Percentiles rank a stretch among this genome's conserved stretches.
phyloP scores from a whole-genome alignment of 148 eudicot species.

The Vaccinium darrowii region DNA sequence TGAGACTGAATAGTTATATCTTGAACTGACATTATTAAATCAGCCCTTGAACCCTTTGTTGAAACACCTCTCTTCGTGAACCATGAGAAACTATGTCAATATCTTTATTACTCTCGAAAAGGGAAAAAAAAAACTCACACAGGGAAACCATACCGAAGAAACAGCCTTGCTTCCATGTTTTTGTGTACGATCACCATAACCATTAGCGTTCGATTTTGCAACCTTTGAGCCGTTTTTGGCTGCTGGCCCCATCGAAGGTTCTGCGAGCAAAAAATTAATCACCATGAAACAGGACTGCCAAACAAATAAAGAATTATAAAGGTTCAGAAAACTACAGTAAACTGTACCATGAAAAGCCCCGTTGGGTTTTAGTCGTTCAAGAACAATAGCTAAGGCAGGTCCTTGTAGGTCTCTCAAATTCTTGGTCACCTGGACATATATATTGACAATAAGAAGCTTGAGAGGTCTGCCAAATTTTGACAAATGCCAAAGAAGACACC shows the following conservation, averaged over 20 bases:
- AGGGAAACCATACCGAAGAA: slow-evolving; percentile 53
- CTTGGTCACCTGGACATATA: slow-evolving; percentile 60
- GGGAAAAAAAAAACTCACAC: slow-evolving; percentile 2
- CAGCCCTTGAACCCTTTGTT: slow-evolving; percentile 67
- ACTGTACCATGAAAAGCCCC: slow-evolving; percentile 68
- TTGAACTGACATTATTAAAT: slow-evolving; percentile 73
- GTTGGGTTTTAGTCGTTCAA: slow-evolving; percentile 63
- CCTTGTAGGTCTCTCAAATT: slow-evolving; percentile 92
- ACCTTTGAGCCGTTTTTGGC: slow-evolving; percentile 51
- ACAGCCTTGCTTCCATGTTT: slow-evolving; percentile 67
- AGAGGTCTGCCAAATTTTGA: background rate
- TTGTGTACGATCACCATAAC: slow-evolving; percentile 55
- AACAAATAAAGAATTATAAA: background rate
- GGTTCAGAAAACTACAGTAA: background rate
- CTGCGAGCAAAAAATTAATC: slow-evolving; percentile 33
- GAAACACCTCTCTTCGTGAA: slow-evolving; percentile 56
- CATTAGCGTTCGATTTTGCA: slow-evolving; percentile 54
- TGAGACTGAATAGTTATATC: slow-evolving; percentile 85
- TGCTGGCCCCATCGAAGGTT: slow-evolving; percentile 44
- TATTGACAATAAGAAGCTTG: background rate
- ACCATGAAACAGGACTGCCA: background rate
- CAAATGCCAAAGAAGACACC: background rate
- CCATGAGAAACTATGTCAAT: slow-evolving; percentile 10
- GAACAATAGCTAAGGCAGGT: slow-evolving; percentile 72
- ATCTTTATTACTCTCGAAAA: background rate